Evolutionary conservation across 2,329 filamentous ascomycete genomes (phyloP), one percentile per base, ranked within the genome.

Genomic region (Myriosclerotinia curreyana): DNA sequence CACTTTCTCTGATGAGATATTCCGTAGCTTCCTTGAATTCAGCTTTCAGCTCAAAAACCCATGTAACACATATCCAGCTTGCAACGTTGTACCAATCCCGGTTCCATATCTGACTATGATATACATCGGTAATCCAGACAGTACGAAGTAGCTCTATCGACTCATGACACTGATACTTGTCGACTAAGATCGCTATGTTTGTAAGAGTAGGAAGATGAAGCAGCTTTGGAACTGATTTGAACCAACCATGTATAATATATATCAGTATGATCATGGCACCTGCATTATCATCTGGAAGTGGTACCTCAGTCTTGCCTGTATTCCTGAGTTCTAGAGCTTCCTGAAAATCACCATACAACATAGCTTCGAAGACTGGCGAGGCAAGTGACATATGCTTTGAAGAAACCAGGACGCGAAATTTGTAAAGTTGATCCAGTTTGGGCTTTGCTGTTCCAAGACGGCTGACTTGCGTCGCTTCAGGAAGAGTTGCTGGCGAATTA

Each of bases 81-180:
- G n/a, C 14, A 12, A 17, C 4, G 9, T 22, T 1, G 12, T 38
- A 9, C 17, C n/a, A 34, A 6, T 5, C 2, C 15, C 2, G n/a
- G 5, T 1, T 5, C 5, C 5, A 28, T 12, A 0, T 4, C 2
- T 2, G 0, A 11, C 0, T 4, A 11, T 8, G 4, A 17, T 8
- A 14, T 38, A 58, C 0, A 0, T 49, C 8, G 6, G 34, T 8
- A 8, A 1, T n/a, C 60, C 60, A 62, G n/a, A 34, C 20, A 9
- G 42, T 28, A 5, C 5, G 9, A 8, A 38, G n/a, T 6, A 62
- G 20, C 1, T 31, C 3, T 2, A 17, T 12, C 14, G 31, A 22
- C 22, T 62, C 60, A 49, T 62, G 42, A 22, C 46, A 44, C 22
- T 49, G 14, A 56, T 62, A 62, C 56, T 62, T 62, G 25, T 62